Percentiles rank a stretch among this genome's conserved stretches.
Evolutionary conservation across 106 monocot species (phyloP).

Genomic region (Hemerocallis citrina): DNA sequence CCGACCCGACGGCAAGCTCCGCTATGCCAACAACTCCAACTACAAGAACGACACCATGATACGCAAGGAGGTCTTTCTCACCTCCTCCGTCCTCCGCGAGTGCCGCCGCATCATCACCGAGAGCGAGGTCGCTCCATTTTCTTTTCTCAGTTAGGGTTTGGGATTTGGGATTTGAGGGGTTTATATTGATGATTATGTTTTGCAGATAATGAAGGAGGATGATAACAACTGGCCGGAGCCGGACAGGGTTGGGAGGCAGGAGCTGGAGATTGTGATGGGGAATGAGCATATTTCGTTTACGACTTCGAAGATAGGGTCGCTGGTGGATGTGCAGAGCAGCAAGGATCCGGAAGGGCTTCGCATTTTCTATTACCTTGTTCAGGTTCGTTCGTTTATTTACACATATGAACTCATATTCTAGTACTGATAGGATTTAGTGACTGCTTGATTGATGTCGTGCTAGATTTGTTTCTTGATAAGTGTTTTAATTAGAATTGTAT

Average conservation of each 20-base stretch:
- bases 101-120: slow-evolving; percentile 90
- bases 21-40: slow-evolving; percentile 98
- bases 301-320: slow-evolving; percentile 94
- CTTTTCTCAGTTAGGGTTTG: background rate
- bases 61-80: slow-evolving; percentile 95
- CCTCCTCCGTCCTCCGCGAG: slow-evolving; percentile 82
- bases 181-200: background rate
- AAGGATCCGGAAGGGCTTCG: slow-evolving; percentile 91
- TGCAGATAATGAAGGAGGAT: slow-evolving; percentile 94
- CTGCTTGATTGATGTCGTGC: too few species aligned
- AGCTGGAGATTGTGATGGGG: slow-evolving; percentile 96
- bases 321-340: slow-evolving; percentile 89
- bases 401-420: too few species aligned
- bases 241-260: slow-evolving; percentile 84
- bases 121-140: slow-evolving; percentile 41
- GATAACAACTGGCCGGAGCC: slow-evolving; percentile 99
- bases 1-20: slow-evolving; percentile 94
- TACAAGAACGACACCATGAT: slow-evolving; percentile 99
- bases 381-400: slow-evolving; percentile 60
- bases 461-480: too few species aligned
- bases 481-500: too few species aligned
- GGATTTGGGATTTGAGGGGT: slow-evolving; percentile 1
- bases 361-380: slow-evolving; percentile 88
- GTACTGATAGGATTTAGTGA: too few species aligned
- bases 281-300: slow-evolving; percentile 98